Conservation (phyloP, 257 asterid species). For the Solanum pennellii region DNA sequence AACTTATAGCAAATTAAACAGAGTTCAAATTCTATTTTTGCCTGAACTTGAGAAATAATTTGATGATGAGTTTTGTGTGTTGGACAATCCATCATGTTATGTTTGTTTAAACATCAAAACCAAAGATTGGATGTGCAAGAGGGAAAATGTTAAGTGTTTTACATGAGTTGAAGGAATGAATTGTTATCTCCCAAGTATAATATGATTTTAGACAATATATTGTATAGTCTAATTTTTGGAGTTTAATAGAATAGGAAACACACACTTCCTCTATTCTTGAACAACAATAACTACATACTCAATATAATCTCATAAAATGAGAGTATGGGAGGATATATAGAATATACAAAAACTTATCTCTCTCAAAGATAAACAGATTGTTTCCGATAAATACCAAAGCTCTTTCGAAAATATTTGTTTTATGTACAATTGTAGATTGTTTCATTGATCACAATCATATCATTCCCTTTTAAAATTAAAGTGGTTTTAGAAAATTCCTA, state of each 20-base stretch:
- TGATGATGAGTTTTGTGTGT: neutral
- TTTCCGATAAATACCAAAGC: neutral
- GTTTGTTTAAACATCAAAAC: neutral
- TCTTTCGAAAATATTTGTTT: no score
- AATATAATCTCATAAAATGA: no score
- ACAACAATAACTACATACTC: no score
- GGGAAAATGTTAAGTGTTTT: neutral
- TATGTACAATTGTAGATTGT: no score
- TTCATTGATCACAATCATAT: no score
- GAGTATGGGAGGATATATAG: rapidly evolving
- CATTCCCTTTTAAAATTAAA: neutral
- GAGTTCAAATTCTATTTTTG: neutral
- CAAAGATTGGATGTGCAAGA: neutral
- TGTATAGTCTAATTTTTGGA: neutral
- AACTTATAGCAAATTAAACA: neutral
- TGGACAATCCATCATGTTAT: neutral
- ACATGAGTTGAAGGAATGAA: neutral
- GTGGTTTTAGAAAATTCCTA: neutral
- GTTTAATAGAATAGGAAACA: neutral
- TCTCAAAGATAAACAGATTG: neutral
- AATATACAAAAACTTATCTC: neutral
- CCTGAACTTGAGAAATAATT: neutral
- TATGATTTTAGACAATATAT: neutral
- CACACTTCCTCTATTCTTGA: neutral
- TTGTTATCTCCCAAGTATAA: neutral